phyloP scores from a whole-genome alignment of 2,329 filamentous ascomycete species.

The Aspergillus glaucus region DNA sequence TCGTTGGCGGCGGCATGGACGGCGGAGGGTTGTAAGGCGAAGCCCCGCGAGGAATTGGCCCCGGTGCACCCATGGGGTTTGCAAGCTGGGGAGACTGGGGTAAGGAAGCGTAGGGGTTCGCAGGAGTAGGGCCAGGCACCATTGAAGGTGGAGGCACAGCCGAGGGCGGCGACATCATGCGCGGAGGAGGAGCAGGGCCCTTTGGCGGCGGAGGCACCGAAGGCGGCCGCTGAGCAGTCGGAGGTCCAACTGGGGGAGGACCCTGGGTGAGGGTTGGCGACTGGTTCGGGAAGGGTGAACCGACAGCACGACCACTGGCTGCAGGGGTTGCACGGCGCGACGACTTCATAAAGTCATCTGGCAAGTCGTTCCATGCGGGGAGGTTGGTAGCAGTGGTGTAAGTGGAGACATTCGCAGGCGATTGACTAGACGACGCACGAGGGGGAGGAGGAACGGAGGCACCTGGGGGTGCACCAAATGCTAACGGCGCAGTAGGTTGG shows the following conservation, averaged over 20 bases:
- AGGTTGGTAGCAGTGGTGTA: slow-evolving; percentile 59
- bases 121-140: slow-evolving; percentile 57
- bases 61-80: slow-evolving; percentile 40
- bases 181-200: slow-evolving; percentile 58
- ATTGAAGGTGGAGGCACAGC: slow-evolving; percentile 53
- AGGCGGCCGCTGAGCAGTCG: slow-evolving; percentile 57
- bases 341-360: slow-evolving; percentile 70
- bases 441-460: slow-evolving; percentile 53
- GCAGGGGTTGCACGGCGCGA: slow-evolving; percentile 69
- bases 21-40: slow-evolving; percentile 85
- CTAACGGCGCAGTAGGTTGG: slow-evolving; percentile 45
- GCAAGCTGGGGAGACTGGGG: slow-evolving; percentile 39
- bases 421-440: slow-evolving; percentile 57
- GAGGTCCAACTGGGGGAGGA: slow-evolving; percentile 53
- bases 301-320: slow-evolving; percentile 54
- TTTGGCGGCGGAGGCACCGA: slow-evolving; percentile 81
- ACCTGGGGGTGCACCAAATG: slow-evolving; percentile 42
- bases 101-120: slow-evolving; percentile 34
- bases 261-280: slow-evolving; percentile 37
- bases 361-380: slow-evolving; percentile 91
- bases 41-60: slow-evolving; percentile 62
- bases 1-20: slow-evolving; percentile 60
- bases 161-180: slow-evolving; percentile 65
- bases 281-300: slow-evolving; percentile 69
- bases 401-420: slow-evolving; percentile 60